Conservation (phyloP, 352 stramenopile species). For the Albugo laibachii region DNA sequence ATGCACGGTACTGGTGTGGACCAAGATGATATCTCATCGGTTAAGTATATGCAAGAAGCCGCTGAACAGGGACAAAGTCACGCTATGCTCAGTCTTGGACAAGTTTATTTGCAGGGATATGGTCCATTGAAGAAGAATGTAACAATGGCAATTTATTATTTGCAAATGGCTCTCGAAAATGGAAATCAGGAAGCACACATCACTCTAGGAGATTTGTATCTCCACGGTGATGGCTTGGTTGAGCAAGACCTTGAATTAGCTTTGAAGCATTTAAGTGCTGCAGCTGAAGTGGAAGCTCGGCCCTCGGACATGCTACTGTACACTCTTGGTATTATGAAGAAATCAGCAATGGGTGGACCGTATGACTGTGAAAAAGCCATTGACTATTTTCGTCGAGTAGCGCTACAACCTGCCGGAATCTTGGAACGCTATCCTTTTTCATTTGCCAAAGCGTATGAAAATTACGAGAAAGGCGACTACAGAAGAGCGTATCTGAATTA, state of each 20-base stretch:
- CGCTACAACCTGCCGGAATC: constrained; percentile 27
- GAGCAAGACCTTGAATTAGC: constrained; percentile 19
- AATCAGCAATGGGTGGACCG: constrained; percentile 25
- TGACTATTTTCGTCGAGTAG: constrained; percentile 36
- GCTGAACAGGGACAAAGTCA: constrained; percentile 33
- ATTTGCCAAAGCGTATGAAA: constrained; percentile 39
- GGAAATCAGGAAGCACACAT: constrained; percentile 45
- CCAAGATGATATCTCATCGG: constrained; percentile 29
- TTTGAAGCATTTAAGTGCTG: constrained; percentile 38
- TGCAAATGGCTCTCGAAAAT: constrained; percentile 30
- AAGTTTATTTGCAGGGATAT: constrained; percentile 32
- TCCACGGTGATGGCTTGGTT: constrained; percentile 28
- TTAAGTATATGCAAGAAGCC: constrained; percentile 36
- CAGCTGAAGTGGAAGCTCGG: constrained; percentile 7
- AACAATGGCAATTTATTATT: constrained; percentile 30
- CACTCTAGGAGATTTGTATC: constrained; percentile 41
- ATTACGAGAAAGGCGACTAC: constrained; percentile 37
- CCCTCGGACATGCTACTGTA: constrained; percentile 23
- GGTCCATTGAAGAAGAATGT: constrained; percentile 31
- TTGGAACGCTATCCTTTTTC: constrained; percentile 29
- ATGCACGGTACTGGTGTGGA: constrained; percentile 35
- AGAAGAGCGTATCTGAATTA: constrained; percentile 50
- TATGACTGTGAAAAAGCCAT: constrained; percentile 23
- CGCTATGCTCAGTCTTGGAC: constrained; percentile 38
- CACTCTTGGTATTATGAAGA: constrained; percentile 68